Percentiles rank a stretch among this genome's conserved stretches.
Evolutionary conservation across 352 stramenopile genomes (phyloP).

Genomic region (Pythium biforme): DNA sequence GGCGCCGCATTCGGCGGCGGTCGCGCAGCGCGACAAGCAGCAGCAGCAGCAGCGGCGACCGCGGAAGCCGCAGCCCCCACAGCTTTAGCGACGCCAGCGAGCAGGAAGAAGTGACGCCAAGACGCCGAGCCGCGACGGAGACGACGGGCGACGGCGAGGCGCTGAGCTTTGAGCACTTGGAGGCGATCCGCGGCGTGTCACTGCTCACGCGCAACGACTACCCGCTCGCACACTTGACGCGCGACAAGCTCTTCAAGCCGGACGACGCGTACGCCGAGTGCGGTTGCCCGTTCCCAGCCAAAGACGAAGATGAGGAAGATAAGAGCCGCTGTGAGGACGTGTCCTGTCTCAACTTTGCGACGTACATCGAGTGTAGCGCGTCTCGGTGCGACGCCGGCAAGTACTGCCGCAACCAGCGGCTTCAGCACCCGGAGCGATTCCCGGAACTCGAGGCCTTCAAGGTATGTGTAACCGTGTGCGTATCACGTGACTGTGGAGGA

Average conservation of each 20-base stretch:
- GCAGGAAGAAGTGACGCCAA: background rate
- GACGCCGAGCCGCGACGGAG: background rate
- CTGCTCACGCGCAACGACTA: constrained; percentile 75
- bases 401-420: constrained; percentile 69
- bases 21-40: constrained; percentile 10
- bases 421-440: constrained; percentile 71
- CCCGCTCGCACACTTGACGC: constrained; percentile 51
- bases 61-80: background rate
- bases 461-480: constrained; percentile 15
- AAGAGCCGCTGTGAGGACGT: constrained; percentile 71
- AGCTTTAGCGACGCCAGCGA: background rate
- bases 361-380: constrained; percentile 75
- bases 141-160: constrained; percentile 6
- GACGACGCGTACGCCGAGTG: constrained; percentile 50
- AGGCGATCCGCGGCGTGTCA: constrained; percentile 61
- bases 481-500: background rate
- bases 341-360: constrained; percentile 89
- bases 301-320: constrained; percentile 35
- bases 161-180: constrained; percentile 52
- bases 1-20: constrained; percentile 15
- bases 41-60: constrained; percentile 2
- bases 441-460: constrained; percentile 70
- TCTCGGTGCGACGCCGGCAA: constrained; percentile 41
- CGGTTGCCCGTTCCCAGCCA: constrained; percentile 47
- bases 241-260: constrained; percentile 31